phyloP scores from a whole-genome alignment of 2,329 filamentous ascomycete species.

The Fonsecaea monophora region DNA sequence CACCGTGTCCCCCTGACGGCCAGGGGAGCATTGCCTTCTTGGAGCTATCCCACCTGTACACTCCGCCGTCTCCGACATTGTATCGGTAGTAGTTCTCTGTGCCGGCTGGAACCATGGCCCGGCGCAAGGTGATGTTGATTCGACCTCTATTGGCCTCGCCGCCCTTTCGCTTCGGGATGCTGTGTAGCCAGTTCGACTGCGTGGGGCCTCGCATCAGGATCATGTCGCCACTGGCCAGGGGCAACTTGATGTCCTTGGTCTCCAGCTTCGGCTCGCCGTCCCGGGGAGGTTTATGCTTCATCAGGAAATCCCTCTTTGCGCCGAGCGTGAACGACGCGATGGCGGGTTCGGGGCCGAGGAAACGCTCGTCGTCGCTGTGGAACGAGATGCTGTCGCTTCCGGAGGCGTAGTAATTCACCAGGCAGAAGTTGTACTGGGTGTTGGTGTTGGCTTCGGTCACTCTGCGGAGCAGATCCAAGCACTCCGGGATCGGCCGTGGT shows the following conservation, averaged over 20 bases:
- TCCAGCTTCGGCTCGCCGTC: slow-evolving; percentile 44
- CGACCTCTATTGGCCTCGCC: slow-evolving; percentile 67
- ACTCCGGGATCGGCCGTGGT: slow-evolving; percentile 74
- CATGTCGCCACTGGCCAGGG: slow-evolving; percentile 75
- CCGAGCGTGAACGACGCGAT: slow-evolving; percentile 80
- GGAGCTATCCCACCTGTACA: slow-evolving; percentile 71
- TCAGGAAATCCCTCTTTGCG: slow-evolving; percentile 73
- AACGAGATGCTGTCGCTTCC: slow-evolving; percentile 79
- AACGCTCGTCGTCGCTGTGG: slow-evolving; percentile 81
- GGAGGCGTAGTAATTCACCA: slow-evolving; percentile 84
- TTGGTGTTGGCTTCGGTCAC: slow-evolving; percentile 70
- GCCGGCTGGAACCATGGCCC: slow-evolving; percentile 72
- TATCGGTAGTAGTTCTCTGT: slow-evolving; percentile 87
- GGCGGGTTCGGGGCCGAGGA: slow-evolving; percentile 71
- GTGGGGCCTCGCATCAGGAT: slow-evolving; percentile 76
- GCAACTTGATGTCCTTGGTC: slow-evolving; percentile 57
- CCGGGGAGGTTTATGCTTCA: slow-evolving; percentile 74
- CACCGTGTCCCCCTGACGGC: slow-evolving; percentile 24
- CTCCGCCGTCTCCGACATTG: slow-evolving; percentile 73
- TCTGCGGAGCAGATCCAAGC: slow-evolving; percentile 68
- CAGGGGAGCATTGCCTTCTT: slow-evolving; percentile 59
- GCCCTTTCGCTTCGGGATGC: slow-evolving; percentile 73
- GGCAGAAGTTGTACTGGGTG: slow-evolving; percentile 76
- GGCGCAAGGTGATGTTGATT: slow-evolving; percentile 80
- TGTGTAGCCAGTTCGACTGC: slow-evolving; percentile 79